Conservation (phyloP, 164 flowering plant genomes). For the Aristolochia californica region DNA sequence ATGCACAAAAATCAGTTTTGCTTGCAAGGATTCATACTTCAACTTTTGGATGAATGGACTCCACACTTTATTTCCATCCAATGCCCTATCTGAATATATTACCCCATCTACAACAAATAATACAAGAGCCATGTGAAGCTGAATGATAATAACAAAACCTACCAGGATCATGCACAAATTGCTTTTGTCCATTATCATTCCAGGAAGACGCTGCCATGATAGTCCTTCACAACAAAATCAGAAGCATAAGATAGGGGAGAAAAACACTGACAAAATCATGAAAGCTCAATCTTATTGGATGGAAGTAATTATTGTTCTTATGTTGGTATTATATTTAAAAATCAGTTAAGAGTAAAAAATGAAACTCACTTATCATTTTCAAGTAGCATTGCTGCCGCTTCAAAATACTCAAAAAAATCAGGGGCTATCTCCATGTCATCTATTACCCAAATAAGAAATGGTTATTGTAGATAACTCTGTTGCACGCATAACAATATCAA, state of each 20-base stretch:
- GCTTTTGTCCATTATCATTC: slow-evolving; percentile 99
- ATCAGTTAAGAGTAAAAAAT: background rate
- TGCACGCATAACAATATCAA: background rate
- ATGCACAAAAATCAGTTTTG: too few relatives aligned
- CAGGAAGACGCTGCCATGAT: slow-evolving; percentile 98
- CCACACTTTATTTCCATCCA: too few relatives aligned
- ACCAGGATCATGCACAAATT: slow-evolving; percentile 94
- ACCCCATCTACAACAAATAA: too few relatives aligned
- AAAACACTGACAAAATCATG: background rate
- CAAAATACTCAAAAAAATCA: slow-evolving; percentile 90
- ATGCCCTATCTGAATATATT: too few relatives aligned
- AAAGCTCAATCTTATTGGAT: too few relatives aligned
- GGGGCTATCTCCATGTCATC: slow-evolving; percentile 99
- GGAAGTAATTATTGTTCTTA: too few relatives aligned
- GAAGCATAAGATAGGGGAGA: background rate
- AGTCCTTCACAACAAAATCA: slow-evolving; percentile 36
- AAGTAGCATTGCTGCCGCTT: slow-evolving; percentile 74
- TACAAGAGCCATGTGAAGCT: too few relatives aligned
- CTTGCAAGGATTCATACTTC: too few relatives aligned
- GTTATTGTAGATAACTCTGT: slow-evolving; percentile 1
- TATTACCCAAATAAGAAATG: slow-evolving; percentile 21
- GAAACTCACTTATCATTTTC: slow-evolving; percentile 73
- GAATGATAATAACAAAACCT: slow-evolving; percentile 18
- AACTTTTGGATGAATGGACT: too few relatives aligned
- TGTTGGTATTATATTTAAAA: too few relatives aligned